Evolutionary conservation across 116 monocot genomes (phyloP).

Genomic region (Posidonia oceanica): DNA sequence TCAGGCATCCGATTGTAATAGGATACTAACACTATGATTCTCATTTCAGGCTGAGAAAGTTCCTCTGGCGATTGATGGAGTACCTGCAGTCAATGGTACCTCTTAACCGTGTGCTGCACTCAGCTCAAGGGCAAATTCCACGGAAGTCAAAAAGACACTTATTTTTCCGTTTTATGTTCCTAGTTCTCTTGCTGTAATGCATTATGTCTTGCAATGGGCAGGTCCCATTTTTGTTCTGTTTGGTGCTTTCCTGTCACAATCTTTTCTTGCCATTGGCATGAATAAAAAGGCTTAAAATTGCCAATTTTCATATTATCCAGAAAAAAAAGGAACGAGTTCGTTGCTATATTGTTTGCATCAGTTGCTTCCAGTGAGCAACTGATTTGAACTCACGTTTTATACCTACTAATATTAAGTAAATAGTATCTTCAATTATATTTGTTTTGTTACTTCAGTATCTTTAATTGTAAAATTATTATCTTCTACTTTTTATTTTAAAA

Average conservation of each 20-base stretch:
- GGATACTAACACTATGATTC: not conserved
- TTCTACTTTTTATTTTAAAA: too few relatives aligned
- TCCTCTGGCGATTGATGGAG: slow-evolving; percentile 34
- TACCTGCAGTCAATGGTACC: slow-evolving; percentile 9
- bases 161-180: not conserved
- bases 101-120: not conserved
- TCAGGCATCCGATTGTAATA: too few relatives aligned
- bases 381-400: too few relatives aligned
- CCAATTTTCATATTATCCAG: not conserved
- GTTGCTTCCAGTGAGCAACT: too few relatives aligned
- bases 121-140: not conserved
- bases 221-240: not conserved
- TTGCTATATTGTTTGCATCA: not conserved
- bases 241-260: not conserved
- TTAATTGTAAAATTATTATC: too few relatives aligned
- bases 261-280: not conserved
- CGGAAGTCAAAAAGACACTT: not conserved
- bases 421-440: too few relatives aligned
- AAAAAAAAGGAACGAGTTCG: not conserved
- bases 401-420: too few relatives aligned
- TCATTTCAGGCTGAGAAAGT: slow-evolving; percentile 36
- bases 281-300: not conserved
- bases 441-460: too few relatives aligned
- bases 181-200: not conserved
- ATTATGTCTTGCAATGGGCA: not conserved